These are phyloP conservation scores for Auricularia heimuer DNA, from an alignment of 768 basidiomycete genomes.

Conservation along the genomic window DNA sequence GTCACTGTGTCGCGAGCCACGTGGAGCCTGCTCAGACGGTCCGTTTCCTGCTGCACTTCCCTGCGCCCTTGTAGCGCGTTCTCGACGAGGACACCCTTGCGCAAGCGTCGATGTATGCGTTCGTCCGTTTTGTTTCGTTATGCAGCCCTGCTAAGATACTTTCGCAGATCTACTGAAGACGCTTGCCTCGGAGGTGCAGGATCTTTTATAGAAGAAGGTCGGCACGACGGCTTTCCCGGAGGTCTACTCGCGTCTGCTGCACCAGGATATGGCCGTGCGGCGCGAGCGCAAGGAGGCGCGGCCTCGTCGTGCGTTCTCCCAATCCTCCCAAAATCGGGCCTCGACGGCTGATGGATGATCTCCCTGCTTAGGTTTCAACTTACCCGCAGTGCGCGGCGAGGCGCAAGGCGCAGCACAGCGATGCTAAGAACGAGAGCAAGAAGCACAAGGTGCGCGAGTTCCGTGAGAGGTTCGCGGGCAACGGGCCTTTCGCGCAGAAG, in stretches of 20 bases:
- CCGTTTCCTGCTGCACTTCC: slow-evolving; percentile 69
- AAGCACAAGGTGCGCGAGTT: slow-evolving; percentile 62
- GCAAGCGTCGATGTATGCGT: slow-evolving; percentile 68
- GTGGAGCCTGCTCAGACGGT: slow-evolving; percentile 53
- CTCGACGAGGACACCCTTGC: slow-evolving; percentile 77
- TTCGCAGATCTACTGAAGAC: slow-evolving; percentile 40
- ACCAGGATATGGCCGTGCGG: slow-evolving; percentile 53
- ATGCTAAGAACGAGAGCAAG: slow-evolving; percentile 73
- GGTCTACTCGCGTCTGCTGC: slow-evolving; percentile 72
- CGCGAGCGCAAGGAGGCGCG: slow-evolving; percentile 60
- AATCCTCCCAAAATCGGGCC: background rate
- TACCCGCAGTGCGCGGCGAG: slow-evolving; percentile 71
- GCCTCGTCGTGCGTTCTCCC: slow-evolving; percentile 33
- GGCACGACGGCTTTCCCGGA: slow-evolving; percentile 76
- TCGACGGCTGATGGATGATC: background rate
- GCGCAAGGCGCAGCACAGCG: slow-evolving; percentile 61
- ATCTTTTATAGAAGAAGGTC: slow-evolving; percentile 78
- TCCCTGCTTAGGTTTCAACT: slow-evolving; percentile 41
- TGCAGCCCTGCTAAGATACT: too few relatives aligned
- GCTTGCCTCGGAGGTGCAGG: slow-evolving; percentile 72
- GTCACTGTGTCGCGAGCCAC: slow-evolving; percentile 27
- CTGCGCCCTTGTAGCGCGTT: slow-evolving; percentile 80
- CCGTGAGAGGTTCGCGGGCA: background rate
- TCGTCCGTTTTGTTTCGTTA: too few relatives aligned
- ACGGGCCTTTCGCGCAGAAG: too few relatives aligned